Conservation (phyloP, 2,329 filamentous ascomycete species). For the Gaeumannomyces tritici region DNA sequence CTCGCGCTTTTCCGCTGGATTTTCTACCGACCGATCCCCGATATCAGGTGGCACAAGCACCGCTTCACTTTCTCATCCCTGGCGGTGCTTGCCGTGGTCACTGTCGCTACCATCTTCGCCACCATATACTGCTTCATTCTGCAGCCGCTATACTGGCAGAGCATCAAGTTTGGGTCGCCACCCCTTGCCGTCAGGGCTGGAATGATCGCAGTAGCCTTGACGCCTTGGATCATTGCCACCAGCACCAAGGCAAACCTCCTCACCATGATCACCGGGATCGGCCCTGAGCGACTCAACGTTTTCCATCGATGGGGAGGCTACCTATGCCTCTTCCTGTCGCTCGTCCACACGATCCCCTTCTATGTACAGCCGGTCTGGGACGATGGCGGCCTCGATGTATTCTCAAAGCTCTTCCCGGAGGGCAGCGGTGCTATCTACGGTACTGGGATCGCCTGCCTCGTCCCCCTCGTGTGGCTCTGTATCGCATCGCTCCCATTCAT, state of each 20-base stretch:
- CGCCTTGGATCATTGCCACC: constrained; percentile 84
- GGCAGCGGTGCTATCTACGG: constrained; percentile 68
- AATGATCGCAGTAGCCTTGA: constrained; percentile 85
- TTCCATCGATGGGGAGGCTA: constrained; percentile 90
- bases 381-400: constrained; percentile 62
- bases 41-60: constrained; percentile 57
- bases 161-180: constrained; percentile 78
- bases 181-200: constrained; percentile 79
- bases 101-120: constrained; percentile 61
- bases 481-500: constrained; percentile 74
- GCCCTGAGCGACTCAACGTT: constrained; percentile 85
- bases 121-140: constrained; percentile 77
- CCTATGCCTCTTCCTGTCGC: constrained; percentile 69
- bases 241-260: constrained; percentile 89
- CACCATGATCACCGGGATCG: constrained; percentile 76
- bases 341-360: constrained; percentile 82
- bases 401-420: constrained; percentile 57
- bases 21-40: constrained; percentile 79
- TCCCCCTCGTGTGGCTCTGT: constrained; percentile 74
- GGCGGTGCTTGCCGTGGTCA: constrained; percentile 58
- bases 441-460: constrained; percentile 72
- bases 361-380: constrained; percentile 85
- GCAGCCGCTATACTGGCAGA: constrained; percentile 82
- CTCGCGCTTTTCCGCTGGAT: constrained; percentile 80
- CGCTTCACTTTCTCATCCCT: constrained; percentile 74